phyloP scores from a whole-genome alignment of 2,329 filamentous ascomycete species.

The Verticillium nubilum region DNA sequence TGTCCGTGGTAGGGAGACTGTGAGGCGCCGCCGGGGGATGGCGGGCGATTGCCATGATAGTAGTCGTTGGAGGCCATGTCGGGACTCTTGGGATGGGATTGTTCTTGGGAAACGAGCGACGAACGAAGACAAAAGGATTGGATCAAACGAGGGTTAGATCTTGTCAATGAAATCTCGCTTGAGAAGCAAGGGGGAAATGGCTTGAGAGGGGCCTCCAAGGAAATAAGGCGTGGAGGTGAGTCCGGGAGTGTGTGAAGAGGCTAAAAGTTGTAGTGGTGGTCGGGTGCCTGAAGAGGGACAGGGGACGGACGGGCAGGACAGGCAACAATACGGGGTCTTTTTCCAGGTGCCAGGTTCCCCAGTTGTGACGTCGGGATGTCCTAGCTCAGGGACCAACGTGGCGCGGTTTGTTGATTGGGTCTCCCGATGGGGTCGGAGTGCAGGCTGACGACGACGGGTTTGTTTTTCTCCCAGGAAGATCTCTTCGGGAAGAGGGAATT shows the following conservation, averaged over 20 bases:
- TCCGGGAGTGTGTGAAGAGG: not conserved
- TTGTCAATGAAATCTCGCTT: constrained; percentile 10
- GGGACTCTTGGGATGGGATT: constrained; percentile 6
- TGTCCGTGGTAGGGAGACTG: constrained; percentile 35
- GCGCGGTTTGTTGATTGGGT: not conserved
- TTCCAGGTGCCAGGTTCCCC: not conserved
- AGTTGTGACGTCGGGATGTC: not conserved
- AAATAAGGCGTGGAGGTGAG: constrained; percentile 2
- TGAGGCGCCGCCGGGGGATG: constrained; percentile 28
- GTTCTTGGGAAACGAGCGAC: not conserved
- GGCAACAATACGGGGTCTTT: not conserved
- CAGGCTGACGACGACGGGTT: not conserved
- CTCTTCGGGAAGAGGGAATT: not conserved
- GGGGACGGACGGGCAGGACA: not conserved
- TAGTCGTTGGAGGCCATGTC: constrained; percentile 63
- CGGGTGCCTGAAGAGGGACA: not conserved
- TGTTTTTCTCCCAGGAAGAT: not conserved
- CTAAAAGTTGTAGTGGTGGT: not conserved
- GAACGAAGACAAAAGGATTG: not conserved
- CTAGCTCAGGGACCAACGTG: not conserved
- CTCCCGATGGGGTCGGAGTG: not conserved
- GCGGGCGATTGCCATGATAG: constrained; percentile 43
- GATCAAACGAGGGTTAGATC: not conserved
- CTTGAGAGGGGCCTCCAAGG: not conserved
- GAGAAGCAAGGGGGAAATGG: not conserved